Conservation (phyloP, 495 filamentous ascomycete genomes). For the Stereocaulon alpinum region DNA sequence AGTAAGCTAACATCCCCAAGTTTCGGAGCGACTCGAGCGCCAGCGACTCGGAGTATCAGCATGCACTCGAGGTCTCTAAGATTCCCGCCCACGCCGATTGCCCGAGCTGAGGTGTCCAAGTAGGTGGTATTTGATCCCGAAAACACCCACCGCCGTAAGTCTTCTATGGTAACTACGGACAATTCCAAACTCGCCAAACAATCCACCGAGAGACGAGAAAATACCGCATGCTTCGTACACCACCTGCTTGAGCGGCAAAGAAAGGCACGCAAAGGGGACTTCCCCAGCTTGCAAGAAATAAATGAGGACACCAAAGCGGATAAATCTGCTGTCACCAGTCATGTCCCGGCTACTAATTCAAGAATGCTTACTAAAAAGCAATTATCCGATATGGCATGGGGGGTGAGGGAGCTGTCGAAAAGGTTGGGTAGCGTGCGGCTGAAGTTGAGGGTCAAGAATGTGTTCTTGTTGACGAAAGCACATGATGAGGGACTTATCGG, state of each 20-base stretch:
- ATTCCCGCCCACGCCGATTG: background rate
- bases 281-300: conserved; percentile 18
- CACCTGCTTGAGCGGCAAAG: conserved; percentile 56
- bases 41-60: conserved; percentile 36
- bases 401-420: conserved; percentile 82
- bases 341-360: conserved; percentile 38
- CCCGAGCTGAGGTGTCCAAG: conserved; percentile 15
- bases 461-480: conserved; percentile 85
- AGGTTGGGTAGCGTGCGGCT: conserved; percentile 68
- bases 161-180: conserved; percentile 63
- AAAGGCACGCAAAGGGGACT: conserved; percentile 19
- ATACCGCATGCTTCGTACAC: conserved; percentile 75
- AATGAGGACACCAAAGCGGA: conserved; percentile 30
- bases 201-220: conserved; percentile 33
- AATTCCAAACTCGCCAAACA: conserved; percentile 33
- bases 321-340: conserved; percentile 21
- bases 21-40: conserved; percentile 27
- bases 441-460: conserved; percentile 65
- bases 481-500: conserved; percentile 73
- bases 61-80: conserved; percentile 38
- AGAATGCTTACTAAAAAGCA: conserved; percentile 82
- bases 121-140: conserved; percentile 68
- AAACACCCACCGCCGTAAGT: conserved; percentile 70
- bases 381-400: conserved; percentile 90
- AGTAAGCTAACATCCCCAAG: conserved; percentile 14